Base-by-base conservation (phyloP, 371 early-diverging fungal species). In the Mortierella sp. region DNA sequence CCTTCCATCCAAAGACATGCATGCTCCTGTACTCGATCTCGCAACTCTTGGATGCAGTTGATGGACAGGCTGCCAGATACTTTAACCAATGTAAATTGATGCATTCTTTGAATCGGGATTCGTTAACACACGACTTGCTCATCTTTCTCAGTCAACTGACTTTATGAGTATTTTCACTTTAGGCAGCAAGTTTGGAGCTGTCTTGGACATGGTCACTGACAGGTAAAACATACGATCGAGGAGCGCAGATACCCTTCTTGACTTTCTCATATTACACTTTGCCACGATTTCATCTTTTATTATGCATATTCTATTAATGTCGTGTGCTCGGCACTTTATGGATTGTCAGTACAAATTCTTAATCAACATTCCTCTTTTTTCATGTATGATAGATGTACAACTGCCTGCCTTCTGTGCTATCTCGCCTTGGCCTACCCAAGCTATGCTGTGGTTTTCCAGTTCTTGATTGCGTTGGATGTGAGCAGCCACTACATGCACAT, bases 401-500 rank as follows among this genome's bases (percentile, higher is more conserved):
- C 99, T 6, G 92, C 96, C 11, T 95, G 96, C 66, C 90, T 98
- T 11, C 87, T 98, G 43, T 93, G 95, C 73, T 95, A 91, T 77
- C 88, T 98, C 59, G 90, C 96, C 20, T 76, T 88, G 35, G 80
- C 86, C 43, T 94, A 95, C 77, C 92, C 94, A 8, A 30, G 64
- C 6, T 92, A 90, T 83, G 89, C 95, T 18, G 84, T 96, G 9
- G 62, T 94, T 30, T 97, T 97, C 78, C 97, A 97, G 86, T 83
- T 94, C 60, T 88, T 98, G 67, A 94, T 97, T 74, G 92, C 96
- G 3, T 88, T 98, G 63, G 99, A 98, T 77, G 90, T 98, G 51
- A 94, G 94, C 78, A 94, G 95, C 68, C 99, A 98, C 84, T 98
- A 98, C 86, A 95, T 98, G 93, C 99, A 98, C 73, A 98, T 98